Evolutionary conservation across 306 rosid species (phyloP), one percentile per base, ranked within the genome.

Genomic region (Medicago ruthenica): DNA sequence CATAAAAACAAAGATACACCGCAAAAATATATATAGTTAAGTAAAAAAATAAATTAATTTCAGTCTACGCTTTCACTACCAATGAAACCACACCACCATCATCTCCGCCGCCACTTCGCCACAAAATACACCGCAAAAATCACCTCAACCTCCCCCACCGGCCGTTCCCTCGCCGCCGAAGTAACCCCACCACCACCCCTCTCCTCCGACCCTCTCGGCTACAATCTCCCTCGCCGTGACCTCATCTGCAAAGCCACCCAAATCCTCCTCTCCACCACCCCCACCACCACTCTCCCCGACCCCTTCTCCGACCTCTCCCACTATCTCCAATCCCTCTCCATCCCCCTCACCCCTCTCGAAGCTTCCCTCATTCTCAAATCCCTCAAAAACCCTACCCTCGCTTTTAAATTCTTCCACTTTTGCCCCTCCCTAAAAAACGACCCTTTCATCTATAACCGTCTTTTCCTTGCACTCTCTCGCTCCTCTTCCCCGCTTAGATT

Each of bases 51-150:
- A n/a, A n/a, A n/a, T n/a, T n/a, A n/a, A n/a, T n/a, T n/a, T n/a
- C n/a, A n/a, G 31, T 27, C 31, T 24, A 27, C 31, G 3, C 31
- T 1, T 27, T 27, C 31, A 27, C 4, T 27, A 27, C 4, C 31
- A 5, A 87, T 88, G 92, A 85, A 76, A 51, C 77, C 16, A 44
- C 6, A 12, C 10, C 76, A 72, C 65, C 51, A 53, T 67, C 68
- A 57, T 5, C 47, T 41, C 45, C 76, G 76, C 61, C 92, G 97
- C 72, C 85, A 83, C 71, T 92, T 77, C 18, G 90, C 86, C 80
- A 95, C 97, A 0, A 90, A 85, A 72, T 95, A 92, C 87, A 95
- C 96, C 0, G 98, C 98, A 16, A 95, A 87, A 63, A 83, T 95
- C 47, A 90, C 87, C 59, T 89, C 96, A 18, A 55, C 89, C 16